Evolutionary conservation across 352 stramenopile species (phyloP), one percentile per base, ranked within the genome.

Genomic region (Globisporangium camurandrum): DNA sequence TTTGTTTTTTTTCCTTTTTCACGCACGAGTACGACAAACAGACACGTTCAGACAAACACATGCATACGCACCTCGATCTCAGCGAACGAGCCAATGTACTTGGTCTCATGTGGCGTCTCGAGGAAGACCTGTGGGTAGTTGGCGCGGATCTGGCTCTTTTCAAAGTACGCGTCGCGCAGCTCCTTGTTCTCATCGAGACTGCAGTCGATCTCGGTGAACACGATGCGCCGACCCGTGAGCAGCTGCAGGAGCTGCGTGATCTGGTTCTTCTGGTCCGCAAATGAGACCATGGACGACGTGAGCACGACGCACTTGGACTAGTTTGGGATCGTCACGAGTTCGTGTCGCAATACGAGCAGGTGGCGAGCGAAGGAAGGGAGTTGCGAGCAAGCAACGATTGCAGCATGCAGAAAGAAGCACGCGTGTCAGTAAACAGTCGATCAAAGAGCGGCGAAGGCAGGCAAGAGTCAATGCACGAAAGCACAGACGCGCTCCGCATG

Each of bases 41-140:
- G 6, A 10, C 16, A 46, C 5, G 8, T 27, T 42, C 19, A 8
- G 19, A 19, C 14, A 49, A 22, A 5, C 22, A 41, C 19, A 0
- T 23, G 22, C 7, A 19, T 4, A 47, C 46, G 30, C 31, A 92
- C 81, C 65, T 93, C 75, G 28, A 93, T 83, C 61, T 87, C 67
- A 31, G 83, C 79, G 57, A 89, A 93, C 10, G 78, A 87, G 45
- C 81, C 81, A 27, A 93, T 71, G 61, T 85, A 93, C 42, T 70
- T 56, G 50, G 79, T 64, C 22, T 71, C 61, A 10, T 47, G 62
- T 41, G 51, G 61, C 19, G 75, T 64, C 36, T 69, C 43, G 51
- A 94, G 51, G 47, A 94, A 94, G 26, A 92, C 80, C 59, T 94
- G 84, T 28, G 84, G 84, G 55, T 90, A 94, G 66, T 88, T 89